Conservation (phyloP, 257 asterid species). For the Solanum piurae region DNA sequence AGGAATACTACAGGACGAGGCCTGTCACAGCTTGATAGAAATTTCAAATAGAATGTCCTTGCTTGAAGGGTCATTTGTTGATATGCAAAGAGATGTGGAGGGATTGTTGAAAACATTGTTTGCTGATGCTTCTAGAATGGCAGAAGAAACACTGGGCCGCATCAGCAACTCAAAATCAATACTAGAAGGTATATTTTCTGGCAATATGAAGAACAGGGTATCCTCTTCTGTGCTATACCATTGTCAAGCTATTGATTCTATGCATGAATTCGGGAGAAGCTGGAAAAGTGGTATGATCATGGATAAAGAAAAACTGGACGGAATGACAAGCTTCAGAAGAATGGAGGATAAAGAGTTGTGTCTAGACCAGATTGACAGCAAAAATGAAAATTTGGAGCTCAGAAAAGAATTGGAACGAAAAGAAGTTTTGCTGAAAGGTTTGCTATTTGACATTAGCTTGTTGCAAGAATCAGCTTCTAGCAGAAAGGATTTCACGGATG, state of each 20-base stretch:
- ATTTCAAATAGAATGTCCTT: slow-evolving; percentile 22
- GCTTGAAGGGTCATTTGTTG: slow-evolving; percentile 42
- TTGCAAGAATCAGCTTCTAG: slow-evolving; percentile 78
- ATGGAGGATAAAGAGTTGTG: slow-evolving; percentile 17
- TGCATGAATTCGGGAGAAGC: slow-evolving; percentile 12
- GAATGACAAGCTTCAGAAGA: neutral
- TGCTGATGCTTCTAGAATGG: slow-evolving; percentile 33
- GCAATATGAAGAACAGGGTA: slow-evolving; percentile 33
- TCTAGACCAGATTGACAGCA: slow-evolving; percentile 20
- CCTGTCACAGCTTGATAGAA: slow-evolving; percentile 25
- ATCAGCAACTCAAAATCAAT: slow-evolving; percentile 37
- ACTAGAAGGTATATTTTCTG: slow-evolving; percentile 35
- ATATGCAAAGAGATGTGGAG: slow-evolving; percentile 42
- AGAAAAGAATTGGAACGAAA: slow-evolving; percentile 54
- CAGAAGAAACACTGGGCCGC: slow-evolving; percentile 28
- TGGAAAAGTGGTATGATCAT: neutral
- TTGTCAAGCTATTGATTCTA: slow-evolving; percentile 29
- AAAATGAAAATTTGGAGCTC: slow-evolving; percentile 30
- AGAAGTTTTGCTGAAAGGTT: slow-evolving; percentile 58
- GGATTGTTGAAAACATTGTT: slow-evolving; percentile 24
- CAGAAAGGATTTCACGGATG: slow-evolving; percentile 64
- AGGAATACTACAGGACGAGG: slow-evolving; percentile 23
- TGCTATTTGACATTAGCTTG: slow-evolving; percentile 76
- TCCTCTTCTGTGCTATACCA: slow-evolving; percentile 32
- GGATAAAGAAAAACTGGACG: neutral